Conservation (phyloP, 805 yeast genomes). For the Kluyveromyces wickerhamii region DNA sequence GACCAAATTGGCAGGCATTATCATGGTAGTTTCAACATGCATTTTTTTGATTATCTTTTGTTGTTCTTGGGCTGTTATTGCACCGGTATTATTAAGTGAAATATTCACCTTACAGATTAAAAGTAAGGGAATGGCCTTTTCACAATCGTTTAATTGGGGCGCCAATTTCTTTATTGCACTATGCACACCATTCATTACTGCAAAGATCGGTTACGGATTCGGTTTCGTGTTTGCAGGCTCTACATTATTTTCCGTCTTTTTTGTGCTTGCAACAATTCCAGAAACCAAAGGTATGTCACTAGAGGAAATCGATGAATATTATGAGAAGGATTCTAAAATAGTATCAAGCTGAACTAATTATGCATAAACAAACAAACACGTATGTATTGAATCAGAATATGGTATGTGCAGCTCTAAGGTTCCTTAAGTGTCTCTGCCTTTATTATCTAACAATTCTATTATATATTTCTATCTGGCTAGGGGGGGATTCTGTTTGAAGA, state of each 20-base stretch:
- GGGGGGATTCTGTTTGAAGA: no score
- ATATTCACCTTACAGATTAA: conserved; percentile 59
- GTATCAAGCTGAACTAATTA: no score
- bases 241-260: conserved; percentile 37
- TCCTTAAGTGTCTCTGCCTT: no score
- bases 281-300: conserved; percentile 70
- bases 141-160: conserved; percentile 48
- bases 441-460: no score
- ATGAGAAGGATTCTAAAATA: no score
- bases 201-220: conserved; percentile 47
- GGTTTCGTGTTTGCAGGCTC: conserved; percentile 53
- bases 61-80: conserved; percentile 53
- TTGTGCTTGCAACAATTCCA: conserved; percentile 47
- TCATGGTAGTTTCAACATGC: conserved; percentile 50
- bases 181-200: conserved; percentile 54
- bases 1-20: conserved; percentile 36
- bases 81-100: conserved; percentile 39
- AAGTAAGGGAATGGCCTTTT: conserved; percentile 44
- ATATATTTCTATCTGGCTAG: no score
- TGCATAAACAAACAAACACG: no score
- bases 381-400: no score
- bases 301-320: conserved; percentile 60
- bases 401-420: no score
- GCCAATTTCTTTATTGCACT: conserved; percentile 48
- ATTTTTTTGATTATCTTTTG: conserved; percentile 44